Evolutionary conservation across 805 yeast genomes (phyloP), one percentile per base, ranked within the genome.

Genomic region (Lipomyces anomalus): DNA sequence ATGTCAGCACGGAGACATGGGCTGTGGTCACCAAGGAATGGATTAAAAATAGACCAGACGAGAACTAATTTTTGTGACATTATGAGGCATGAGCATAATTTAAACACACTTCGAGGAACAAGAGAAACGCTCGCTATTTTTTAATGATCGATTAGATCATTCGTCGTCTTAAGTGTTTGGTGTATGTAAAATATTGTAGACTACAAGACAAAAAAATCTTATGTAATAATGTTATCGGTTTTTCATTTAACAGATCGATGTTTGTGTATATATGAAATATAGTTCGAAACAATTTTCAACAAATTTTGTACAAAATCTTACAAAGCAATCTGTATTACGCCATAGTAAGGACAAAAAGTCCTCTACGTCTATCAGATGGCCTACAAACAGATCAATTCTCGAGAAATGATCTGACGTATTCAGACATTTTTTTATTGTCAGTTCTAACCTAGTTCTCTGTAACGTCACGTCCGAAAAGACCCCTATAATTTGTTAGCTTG

Each of bases 391-490:
- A n/a, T n/a, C n/a, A n/a, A n/a, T n/a, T n/a, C n/a, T n/a, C n/a
- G n/a, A n/a, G n/a, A n/a, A n/a, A n/a, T n/a, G n/a, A n/a, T n/a
- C n/a, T n/a, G n/a, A n/a, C n/a, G n/a, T n/a, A n/a, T n/a, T n/a
- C n/a, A n/a, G n/a, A n/a, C n/a, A n/a, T n/a, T n/a, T n/a, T n/a
- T n/a, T n/a, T n/a, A n/a, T 28, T 13, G 32, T 13, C 32, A 28
- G 6, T 17, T 35, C 7, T 39, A 7, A 42, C 16, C 41, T 43
- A 54, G 21, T 53, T 20, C n/a, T 51, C 46, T 16, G 55, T 53
- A 45, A 54, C 48, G 41, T 50, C 56, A 11, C 57, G 50, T 17
- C 57, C 57, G 34, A 52, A 52, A 37, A 52, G 24, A 4, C 53
- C 56, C 24, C 53, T 37, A n/a, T 7, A 33, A 38, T 6, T n/a